Base-by-base conservation (phyloP, 2,329 filamentous ascomycete genomes). In the Pseudocercospora pini-densiflorae region DNA sequence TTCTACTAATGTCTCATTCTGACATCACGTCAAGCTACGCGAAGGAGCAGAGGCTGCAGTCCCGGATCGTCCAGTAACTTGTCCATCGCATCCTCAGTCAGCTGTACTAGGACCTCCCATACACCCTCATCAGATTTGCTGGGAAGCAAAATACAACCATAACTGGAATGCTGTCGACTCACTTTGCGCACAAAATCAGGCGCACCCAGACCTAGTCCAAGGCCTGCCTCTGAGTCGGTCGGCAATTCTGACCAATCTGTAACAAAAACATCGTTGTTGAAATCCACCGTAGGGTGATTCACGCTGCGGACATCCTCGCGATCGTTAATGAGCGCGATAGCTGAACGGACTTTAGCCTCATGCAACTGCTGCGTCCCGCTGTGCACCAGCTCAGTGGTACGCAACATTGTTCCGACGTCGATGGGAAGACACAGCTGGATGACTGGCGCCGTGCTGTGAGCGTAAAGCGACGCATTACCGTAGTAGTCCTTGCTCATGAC, bases 91-190 rank as follows among this genome's bases (percentile, higher is more conserved):
- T 62, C 53, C 24, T 67, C 55, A 10, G 61, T 61, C 60, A 72
- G 9, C 43, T 70, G 65, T n/a, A 73, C 66, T 49, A 63, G 55
- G 12, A 74, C 71, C 36, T 73, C 71, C 72, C 72, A 74, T 5
- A 60, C n/a, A 3, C 65, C 54, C 19, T 60, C 33, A 10, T 69
- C 63, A 51, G 60, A 24, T 12, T 61, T 67, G 60, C 60, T 21
- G 5, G 71, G 71, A 45, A 73, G 43, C 53, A 73, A 16, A 7
- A 69, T 57, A 53, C 67, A 70, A 10, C 63, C 68, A 55, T 62
- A 53, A n/a, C 47, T 53, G 4, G 54, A 24, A n/a, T 64, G 10
- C 33, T 63, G 60, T 53, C 62, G 55, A 43, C 68, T 67, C 8
- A 67, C 45, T 63, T 70, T 70, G 49, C 72, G 66, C 29, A 67